phyloP scores from a whole-genome alignment of 2,329 filamentous ascomycete species.

The Aureobasidium sp. region DNA sequence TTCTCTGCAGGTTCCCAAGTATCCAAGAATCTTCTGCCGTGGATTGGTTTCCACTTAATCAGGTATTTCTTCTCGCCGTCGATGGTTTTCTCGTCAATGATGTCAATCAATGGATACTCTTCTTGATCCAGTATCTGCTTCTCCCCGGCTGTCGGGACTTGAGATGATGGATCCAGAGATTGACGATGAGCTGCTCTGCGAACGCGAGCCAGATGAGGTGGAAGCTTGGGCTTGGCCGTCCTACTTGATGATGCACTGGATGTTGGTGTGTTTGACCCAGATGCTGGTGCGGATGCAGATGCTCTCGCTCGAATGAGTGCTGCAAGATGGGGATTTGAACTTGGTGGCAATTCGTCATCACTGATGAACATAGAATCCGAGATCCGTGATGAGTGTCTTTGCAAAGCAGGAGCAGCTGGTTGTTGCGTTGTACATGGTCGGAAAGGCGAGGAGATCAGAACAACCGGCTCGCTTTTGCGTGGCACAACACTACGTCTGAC shows the following conservation, averaged over 20 bases:
- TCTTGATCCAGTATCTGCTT: background rate
- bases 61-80: background rate
- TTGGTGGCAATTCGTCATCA: background rate
- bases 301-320: too few species aligned
- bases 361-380: background rate
- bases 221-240: background rate
- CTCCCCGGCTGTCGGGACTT: background rate
- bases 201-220: background rate
- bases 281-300: too few species aligned
- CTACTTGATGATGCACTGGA: background rate
- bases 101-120: background rate
- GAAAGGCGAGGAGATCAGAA: background rate
- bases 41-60: constrained; percentile 2
- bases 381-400: background rate
- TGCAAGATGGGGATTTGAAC: background rate
- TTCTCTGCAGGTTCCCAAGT: background rate
- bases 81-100: background rate
- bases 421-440: background rate
- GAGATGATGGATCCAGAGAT: background rate
- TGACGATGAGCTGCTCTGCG: background rate
- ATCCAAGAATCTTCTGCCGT: background rate
- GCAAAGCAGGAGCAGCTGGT: too few species aligned
- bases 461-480: background rate
- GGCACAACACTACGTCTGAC: too few species aligned
- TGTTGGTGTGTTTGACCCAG: background rate